Percentiles rank a stretch among this genome's conserved stretches.
Conservation (phyloP, 345 rosid genomes). For the Corchorus olitorius region DNA sequence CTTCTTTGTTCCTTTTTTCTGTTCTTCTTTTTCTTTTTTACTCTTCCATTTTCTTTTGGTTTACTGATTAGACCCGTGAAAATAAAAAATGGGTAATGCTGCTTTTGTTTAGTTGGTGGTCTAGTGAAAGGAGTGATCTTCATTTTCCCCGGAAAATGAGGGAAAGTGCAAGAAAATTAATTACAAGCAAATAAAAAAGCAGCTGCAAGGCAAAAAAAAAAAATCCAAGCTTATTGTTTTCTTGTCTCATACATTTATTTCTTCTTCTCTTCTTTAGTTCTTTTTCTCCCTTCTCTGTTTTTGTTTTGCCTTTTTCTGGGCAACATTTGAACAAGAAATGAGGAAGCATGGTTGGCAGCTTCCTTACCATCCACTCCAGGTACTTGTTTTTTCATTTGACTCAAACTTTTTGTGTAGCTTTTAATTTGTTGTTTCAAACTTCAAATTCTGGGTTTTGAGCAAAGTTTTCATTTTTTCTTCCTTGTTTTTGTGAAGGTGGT, state of each 20-base stretch:
- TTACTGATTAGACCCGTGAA: conserved; percentile 40
- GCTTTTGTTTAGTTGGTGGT: conserved; percentile 28
- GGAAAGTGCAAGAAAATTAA: conserved; percentile 37
- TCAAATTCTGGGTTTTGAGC: conserved; percentile 29
- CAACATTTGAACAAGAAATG: conserved; percentile 57
- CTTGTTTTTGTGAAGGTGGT: conserved; percentile 71
- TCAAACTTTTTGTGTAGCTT: neutral
- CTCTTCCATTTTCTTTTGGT: conserved; percentile 11
- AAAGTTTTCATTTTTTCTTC: conserved; percentile 5
- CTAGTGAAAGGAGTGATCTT: conserved; percentile 31
- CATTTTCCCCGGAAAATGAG: conserved; percentile 49
- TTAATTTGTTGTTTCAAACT: neutral
- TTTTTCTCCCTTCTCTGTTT: conserved; percentile 25
- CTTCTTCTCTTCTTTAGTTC: conserved; percentile 17
- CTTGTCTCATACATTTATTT: neutral
- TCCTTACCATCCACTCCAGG: conserved; percentile 99
- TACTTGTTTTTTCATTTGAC: conserved; percentile 18
- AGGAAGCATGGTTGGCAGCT: conserved; percentile 99
- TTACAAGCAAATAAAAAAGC: neutral
- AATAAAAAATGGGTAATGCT: conserved; percentile 24
- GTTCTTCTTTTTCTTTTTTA: neutral
- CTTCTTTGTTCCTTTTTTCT: conserved; percentile 21
- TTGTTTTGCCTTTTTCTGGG: conserved; percentile 29
- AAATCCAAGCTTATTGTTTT: conserved; percentile 19
- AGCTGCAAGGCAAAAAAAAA: neutral